These are phyloP conservation scores for Claviceps arundinis DNA, from an alignment of 2,329 filamentous ascomycete genomes.

Conservation along the genomic window DNA sequence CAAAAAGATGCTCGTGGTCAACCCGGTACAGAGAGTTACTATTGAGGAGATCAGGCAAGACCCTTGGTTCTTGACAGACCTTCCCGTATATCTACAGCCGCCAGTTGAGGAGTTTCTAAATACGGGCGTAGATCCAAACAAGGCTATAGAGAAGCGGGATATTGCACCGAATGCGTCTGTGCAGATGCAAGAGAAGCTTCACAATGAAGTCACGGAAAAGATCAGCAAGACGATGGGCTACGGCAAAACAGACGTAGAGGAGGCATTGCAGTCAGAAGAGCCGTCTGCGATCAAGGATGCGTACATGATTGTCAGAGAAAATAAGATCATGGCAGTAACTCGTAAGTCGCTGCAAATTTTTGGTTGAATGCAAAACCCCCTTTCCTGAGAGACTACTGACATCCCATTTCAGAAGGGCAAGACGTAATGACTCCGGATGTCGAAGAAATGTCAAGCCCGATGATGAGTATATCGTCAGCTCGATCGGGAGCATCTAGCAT, in stretches of 20 bases:
- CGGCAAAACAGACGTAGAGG: constrained; percentile 84
- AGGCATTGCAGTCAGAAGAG: constrained; percentile 81
- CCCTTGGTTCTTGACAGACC: constrained; percentile 81
- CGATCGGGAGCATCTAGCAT: constrained; percentile 39
- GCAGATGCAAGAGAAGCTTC: constrained; percentile 75
- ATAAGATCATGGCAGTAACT: constrained; percentile 91
- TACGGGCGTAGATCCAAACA: constrained; percentile 86
- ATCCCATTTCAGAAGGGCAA: constrained; percentile 18
- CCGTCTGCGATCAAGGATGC: constrained; percentile 98
- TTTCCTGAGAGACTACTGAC: constrained; percentile 2
- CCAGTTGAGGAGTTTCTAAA: constrained; percentile 87
- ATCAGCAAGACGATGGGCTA: constrained; percentile 98
- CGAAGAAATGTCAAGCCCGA: constrained; percentile 32
- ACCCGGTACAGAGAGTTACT: constrained; percentile 85
- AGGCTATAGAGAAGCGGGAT: constrained; percentile 71
- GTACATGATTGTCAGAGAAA: constrained; percentile 94
- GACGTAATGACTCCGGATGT: constrained; percentile 21
- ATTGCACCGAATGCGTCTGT: constrained; percentile 68
- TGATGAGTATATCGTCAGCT: constrained; percentile 40
- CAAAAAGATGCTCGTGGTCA: constrained; percentile 87
- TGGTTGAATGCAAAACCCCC: too few species aligned
- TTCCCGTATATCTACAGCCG: constrained; percentile 75
- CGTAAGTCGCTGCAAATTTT: constrained; percentile 44
- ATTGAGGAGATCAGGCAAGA: constrained; percentile 89
- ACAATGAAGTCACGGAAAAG: constrained; percentile 86